Percentiles rank a stretch among this genome's conserved stretches.
phyloP scores from a whole-genome alignment of 2,329 filamentous ascomycete genomes.

The Trichoderma brevicompactum region DNA sequence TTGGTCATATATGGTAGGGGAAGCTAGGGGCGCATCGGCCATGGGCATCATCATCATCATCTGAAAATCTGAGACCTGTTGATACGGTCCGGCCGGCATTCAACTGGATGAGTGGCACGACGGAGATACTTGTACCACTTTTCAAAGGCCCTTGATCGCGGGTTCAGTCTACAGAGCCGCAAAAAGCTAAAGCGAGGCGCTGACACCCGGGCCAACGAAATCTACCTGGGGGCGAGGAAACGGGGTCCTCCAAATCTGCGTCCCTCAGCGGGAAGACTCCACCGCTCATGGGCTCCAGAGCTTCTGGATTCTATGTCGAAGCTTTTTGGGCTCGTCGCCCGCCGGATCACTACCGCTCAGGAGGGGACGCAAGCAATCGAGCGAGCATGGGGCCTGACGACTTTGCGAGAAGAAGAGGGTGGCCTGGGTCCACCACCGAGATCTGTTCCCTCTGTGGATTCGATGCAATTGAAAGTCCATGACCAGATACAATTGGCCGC shows the following conservation, averaged over 20 bases:
- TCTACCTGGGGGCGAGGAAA: constrained; percentile 29
- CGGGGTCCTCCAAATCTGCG: constrained; percentile 31
- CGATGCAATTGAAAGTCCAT: constrained; percentile 25
- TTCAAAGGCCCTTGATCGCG: not conserved
- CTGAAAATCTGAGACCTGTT: not conserved
- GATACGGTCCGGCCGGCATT: constrained; percentile 7
- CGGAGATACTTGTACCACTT: not conserved
- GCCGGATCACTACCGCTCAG: constrained; percentile 28
- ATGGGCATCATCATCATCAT: constrained; percentile 6
- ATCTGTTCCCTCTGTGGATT: constrained; percentile 34
- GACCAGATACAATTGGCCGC: constrained; percentile 25
- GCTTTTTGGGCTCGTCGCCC: constrained; percentile 31
- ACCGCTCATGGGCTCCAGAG: constrained; percentile 32
- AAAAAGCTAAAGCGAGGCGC: constrained; percentile 28
- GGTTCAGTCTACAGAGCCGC: constrained; percentile 20
- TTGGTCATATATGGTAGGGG: constrained; percentile 22
- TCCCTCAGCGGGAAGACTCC: constrained; percentile 33
- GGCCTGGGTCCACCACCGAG: constrained; percentile 32
- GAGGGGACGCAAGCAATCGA: constrained; percentile 30
- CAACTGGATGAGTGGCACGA: not conserved
- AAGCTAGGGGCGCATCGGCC: constrained; percentile 22
- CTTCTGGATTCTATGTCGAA: constrained; percentile 35
- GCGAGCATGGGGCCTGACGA: constrained; percentile 23
- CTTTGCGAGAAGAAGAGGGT: constrained; percentile 9
- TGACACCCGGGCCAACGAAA: constrained; percentile 28